These are phyloP conservation scores for Vinca major DNA, from an alignment of 305 asterid species.

Conservation along the genomic window DNA sequence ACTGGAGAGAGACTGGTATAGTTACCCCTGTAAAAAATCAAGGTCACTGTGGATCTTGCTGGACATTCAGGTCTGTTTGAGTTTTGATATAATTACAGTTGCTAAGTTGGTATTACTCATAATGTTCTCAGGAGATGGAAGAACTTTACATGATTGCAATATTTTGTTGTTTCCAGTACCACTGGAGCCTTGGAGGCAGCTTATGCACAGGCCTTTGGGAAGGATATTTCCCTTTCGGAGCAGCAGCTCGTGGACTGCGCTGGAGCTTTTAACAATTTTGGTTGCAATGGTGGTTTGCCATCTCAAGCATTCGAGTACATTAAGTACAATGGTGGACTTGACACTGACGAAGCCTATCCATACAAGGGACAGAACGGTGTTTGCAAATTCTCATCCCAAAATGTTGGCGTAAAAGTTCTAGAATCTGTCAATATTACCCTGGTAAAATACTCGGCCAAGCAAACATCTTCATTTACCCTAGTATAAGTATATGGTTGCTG, in stretches of 20 bases:
- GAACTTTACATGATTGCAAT: constrained; percentile 6
- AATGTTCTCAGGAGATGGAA: background rate
- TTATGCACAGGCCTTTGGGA: constrained; percentile 69
- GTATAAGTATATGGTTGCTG: background rate
- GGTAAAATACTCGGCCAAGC: constrained; percentile 36
- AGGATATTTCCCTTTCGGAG: constrained; percentile 72
- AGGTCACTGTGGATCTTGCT: constrained; percentile 95
- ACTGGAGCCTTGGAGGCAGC: constrained; percentile 99
- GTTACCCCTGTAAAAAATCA: constrained; percentile 86
- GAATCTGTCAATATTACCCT: constrained; percentile 80
- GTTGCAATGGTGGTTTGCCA: constrained; percentile 91
- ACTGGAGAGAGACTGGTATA: constrained; percentile 82
- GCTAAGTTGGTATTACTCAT: background rate
- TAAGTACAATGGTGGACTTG: constrained; percentile 83
- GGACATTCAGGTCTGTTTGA: constrained; percentile 82
- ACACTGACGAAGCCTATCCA: constrained; percentile 81
- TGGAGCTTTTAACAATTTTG: constrained; percentile 80
- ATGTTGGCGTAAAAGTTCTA: constrained; percentile 51
- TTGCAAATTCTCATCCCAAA: constrained; percentile 65
- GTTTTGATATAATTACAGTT: background rate
- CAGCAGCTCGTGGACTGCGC: constrained; percentile 99
- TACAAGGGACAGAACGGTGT: constrained; percentile 56
- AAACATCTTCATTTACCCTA: background rate
- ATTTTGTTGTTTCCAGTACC: constrained; percentile 42
- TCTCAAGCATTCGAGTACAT: constrained; percentile 97